Percentiles rank a stretch among this genome's conserved stretches.
These are phyloP conservation scores for Fusarium longipes DNA, from an alignment of 2,329 filamentous ascomycete genomes.

Conservation along the genomic window DNA sequence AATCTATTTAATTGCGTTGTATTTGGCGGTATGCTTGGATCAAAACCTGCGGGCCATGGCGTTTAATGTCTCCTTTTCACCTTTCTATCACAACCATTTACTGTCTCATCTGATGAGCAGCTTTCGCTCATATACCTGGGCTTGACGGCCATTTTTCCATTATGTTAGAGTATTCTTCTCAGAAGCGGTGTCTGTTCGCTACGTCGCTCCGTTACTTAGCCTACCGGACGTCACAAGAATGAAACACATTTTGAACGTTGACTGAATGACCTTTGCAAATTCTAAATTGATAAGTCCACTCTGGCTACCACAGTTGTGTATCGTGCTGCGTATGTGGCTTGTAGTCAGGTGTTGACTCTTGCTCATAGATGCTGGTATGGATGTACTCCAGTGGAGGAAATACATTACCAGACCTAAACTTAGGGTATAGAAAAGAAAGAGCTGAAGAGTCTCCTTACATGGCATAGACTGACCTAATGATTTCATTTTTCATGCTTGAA, in stretches of 20 bases:
- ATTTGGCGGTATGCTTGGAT: conserved; percentile 48
- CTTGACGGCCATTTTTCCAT: conserved; percentile 43
- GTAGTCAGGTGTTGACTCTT: too few relatives aligned
- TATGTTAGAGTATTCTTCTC: conserved; percentile 44
- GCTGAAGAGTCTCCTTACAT: too few relatives aligned
- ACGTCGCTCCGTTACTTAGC: conserved; percentile 39
- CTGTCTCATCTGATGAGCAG: conserved; percentile 36
- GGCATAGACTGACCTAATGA: too few relatives aligned
- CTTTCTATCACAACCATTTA: conserved; percentile 30
- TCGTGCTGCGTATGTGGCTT: too few relatives aligned
- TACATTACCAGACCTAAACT: too few relatives aligned
- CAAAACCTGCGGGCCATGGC: conserved; percentile 49
- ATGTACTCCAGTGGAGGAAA: too few relatives aligned
- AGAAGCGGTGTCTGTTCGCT: conserved; percentile 42
- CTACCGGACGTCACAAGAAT: conserved; percentile 36
- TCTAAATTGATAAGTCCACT: background rate
- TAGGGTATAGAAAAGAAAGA: too few relatives aligned
- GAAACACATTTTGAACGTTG: conserved; percentile 31
- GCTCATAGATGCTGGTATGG: too few relatives aligned
- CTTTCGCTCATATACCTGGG: conserved; percentile 42
- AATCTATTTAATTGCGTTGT: conserved; percentile 40
- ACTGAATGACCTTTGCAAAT: conserved; percentile 1
- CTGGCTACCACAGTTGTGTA: background rate
- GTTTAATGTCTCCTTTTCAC: conserved; percentile 45
- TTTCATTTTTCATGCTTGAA: too few relatives aligned